A percentile compares a stretch with the other conserved stretches of the same genome.
phyloP scores from a whole-genome alignment of 495 filamentous ascomycete species.

The Penicillium odoratum region DNA sequence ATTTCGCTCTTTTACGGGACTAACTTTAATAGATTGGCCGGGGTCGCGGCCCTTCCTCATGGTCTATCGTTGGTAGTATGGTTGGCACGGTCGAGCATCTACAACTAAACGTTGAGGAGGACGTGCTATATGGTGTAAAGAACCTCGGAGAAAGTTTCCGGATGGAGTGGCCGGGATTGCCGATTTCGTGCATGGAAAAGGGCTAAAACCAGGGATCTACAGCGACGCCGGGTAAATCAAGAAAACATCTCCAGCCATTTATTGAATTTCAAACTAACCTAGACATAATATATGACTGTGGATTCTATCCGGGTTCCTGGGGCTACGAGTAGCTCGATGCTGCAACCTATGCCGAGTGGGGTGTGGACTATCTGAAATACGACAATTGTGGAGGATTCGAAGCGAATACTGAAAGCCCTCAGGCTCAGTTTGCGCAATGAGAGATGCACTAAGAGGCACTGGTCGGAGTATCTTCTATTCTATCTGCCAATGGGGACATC shows the following conservation, averaged over 20 bases:
- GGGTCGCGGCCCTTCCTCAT: conserved; percentile 30
- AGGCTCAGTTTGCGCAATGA: background rate
- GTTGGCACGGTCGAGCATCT: conserved; percentile 27
- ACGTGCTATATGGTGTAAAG: background rate
- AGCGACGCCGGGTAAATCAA: background rate
- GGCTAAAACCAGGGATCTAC: background rate
- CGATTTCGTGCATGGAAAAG: background rate
- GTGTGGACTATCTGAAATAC: background rate
- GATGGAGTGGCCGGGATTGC: background rate
- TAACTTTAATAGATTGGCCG: conserved; percentile 20
- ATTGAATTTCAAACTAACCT: too few relatives aligned
- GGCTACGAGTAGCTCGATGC: background rate
- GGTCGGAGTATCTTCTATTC: background rate
- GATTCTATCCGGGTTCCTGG: background rate
- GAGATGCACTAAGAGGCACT: background rate
- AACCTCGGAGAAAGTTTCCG: background rate
- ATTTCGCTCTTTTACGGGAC: background rate
- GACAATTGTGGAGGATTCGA: background rate
- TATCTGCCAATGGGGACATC: background rate
- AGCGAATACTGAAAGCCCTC: background rate
- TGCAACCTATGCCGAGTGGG: background rate
- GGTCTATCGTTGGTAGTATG: conserved; percentile 33
- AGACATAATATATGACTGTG: background rate
- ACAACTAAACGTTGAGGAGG: conserved; percentile 4
- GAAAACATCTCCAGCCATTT: too few relatives aligned